Percentiles rank a stretch among this genome's conserved stretches.
These are phyloP conservation scores for Mangifera indica DNA, from an alignment of 345 rosid genomes.

Conservation along the genomic window DNA sequence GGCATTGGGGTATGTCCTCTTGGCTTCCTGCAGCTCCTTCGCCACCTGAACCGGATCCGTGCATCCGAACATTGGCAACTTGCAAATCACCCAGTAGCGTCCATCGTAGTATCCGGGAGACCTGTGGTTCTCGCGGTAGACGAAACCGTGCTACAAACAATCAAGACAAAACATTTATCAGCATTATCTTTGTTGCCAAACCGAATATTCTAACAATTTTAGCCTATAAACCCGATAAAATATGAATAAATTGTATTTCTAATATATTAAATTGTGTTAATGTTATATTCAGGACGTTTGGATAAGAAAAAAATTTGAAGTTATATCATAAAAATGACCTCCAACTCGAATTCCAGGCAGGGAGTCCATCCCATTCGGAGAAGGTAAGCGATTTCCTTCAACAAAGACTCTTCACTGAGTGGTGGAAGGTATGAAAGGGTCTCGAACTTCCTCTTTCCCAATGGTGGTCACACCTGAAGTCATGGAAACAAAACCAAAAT, in stretches of 20 bases:
- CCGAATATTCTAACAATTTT: no score
- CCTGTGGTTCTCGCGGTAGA: conserved; percentile 26
- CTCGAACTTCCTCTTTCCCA: conserved; percentile 47
- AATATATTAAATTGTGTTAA: no score
- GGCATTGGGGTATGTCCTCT: conserved; percentile 35
- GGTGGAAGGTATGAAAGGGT: conserved; percentile 46
- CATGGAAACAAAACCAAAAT: background rate
- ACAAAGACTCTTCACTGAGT: conserved; percentile 25
- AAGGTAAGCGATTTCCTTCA: conserved; percentile 56
- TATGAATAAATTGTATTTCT: no score
- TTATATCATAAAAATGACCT: conserved; percentile 25
- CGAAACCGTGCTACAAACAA: conserved; percentile 32
- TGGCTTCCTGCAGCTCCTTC: conserved; percentile 44
- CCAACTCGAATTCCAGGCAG: conserved; percentile 61
- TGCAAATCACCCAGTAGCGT: conserved; percentile 57
- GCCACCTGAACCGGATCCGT: conserved; percentile 44
- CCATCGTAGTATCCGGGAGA: conserved; percentile 42
- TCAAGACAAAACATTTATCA: background rate
- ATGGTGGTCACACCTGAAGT: conserved; percentile 48
- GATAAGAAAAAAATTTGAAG: background rate
- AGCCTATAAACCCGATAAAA: no score
- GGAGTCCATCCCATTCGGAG: conserved; percentile 59
- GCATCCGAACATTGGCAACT: conserved; percentile 56
- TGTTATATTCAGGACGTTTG: no score
- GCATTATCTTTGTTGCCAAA: no score